Evolutionary conservation across 768 basidiomycete genomes (phyloP).

Genomic region (Pulveroboletus sp.): DNA sequence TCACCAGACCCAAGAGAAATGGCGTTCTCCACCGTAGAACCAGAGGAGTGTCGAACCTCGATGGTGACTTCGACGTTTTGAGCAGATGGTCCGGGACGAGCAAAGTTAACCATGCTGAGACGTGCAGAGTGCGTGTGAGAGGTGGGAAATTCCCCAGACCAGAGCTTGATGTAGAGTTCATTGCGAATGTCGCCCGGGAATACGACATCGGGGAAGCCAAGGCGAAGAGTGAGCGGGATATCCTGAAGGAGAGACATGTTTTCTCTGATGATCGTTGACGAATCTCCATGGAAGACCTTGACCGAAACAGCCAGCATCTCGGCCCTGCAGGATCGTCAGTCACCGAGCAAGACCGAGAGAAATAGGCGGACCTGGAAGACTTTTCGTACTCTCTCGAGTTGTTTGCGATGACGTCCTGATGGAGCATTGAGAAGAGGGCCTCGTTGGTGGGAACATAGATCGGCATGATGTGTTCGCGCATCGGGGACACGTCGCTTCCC

Average conservation of each 20-base stretch:
- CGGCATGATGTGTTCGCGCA: slow-evolving; percentile 79
- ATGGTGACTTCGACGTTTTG: slow-evolving; percentile 79
- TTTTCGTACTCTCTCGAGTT: slow-evolving; percentile 80
- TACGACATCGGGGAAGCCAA: slow-evolving; percentile 95
- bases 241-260: slow-evolving; percentile 82
- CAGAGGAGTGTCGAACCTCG: slow-evolving; percentile 78
- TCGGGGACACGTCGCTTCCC: slow-evolving; percentile 55
- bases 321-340: slow-evolving; percentile 49
- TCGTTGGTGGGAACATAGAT: slow-evolving; percentile 85
- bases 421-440: slow-evolving; percentile 84
- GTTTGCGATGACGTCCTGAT: slow-evolving; percentile 87
- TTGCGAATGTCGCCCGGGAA: slow-evolving; percentile 91
- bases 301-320: slow-evolving; percentile 80
- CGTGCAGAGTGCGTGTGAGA: slow-evolving; percentile 53
- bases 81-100: slow-evolving; percentile 50
- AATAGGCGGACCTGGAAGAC: slow-evolving; percentile 56
- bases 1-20: slow-evolving; percentile 87
- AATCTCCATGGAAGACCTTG: slow-evolving; percentile 84
- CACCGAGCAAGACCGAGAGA: background rate
- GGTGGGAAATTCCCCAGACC: slow-evolving; percentile 83
- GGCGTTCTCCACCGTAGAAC: slow-evolving; percentile 60
- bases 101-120: slow-evolving; percentile 52
- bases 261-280: slow-evolving; percentile 68
- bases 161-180: slow-evolving; percentile 93
- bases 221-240: slow-evolving; percentile 74